Conservation (phyloP, 164 flowering plant species). For the Vitis cinerea region DNA sequence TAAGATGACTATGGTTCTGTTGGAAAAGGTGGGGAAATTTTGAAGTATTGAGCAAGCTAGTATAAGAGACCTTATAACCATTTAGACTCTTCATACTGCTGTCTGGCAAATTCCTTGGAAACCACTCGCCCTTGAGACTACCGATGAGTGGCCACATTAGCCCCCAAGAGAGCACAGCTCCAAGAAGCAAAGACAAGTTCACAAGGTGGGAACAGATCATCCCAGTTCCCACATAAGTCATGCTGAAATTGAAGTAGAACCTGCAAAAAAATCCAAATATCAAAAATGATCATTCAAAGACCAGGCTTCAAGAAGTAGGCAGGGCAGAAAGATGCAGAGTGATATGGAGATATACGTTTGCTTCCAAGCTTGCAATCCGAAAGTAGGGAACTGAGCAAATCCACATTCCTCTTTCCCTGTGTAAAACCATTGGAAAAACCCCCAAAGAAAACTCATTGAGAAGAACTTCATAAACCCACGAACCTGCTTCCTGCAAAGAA, state of each 20-base stretch:
- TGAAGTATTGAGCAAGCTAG: neutral
- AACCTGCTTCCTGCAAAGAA: conserved; percentile 61
- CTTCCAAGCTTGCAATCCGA: conserved; percentile 57
- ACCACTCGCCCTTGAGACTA: conserved; percentile 53
- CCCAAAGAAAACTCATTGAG: conserved; percentile 61
- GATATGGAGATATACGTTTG: conserved; percentile 34
- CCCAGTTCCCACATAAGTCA: conserved; percentile 63
- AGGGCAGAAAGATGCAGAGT: neutral
- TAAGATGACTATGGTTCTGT: neutral
- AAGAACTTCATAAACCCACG: conserved; percentile 50
- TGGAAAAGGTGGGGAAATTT: neutral
- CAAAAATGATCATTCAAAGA: neutral
- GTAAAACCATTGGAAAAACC: conserved; percentile 67
- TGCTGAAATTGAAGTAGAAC: conserved; percentile 63
- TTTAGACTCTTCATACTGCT: conserved; percentile 50
- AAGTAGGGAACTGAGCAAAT: conserved; percentile 62
- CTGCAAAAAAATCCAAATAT: conserved; percentile 24
- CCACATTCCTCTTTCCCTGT: conserved; percentile 49
- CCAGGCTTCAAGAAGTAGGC: neutral
- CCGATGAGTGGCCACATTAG: conserved; percentile 61
- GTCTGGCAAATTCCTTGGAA: conserved; percentile 34
- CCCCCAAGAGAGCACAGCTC: conserved; percentile 62
- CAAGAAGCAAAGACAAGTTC: conserved; percentile 59
- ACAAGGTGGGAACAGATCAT: conserved; percentile 67
- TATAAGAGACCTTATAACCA: conserved; percentile 56